Conservation (phyloP, 805 yeast genomes). For the Sporopachydermia quercuum region DNA sequence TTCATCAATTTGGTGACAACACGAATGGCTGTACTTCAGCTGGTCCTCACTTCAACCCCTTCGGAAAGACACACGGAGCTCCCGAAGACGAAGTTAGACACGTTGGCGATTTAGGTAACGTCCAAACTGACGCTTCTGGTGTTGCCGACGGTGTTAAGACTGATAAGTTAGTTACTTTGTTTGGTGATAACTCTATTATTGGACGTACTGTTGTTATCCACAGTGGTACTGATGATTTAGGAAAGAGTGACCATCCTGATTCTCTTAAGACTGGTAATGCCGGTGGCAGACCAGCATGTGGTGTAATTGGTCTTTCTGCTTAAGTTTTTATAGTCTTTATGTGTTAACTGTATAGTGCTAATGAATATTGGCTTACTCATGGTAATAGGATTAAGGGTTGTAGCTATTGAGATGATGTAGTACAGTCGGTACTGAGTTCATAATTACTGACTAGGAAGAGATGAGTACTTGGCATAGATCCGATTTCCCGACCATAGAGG, state of each 20-base stretch:
- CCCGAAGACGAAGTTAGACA: constrained; percentile 70
- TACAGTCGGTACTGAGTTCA: too few species aligned
- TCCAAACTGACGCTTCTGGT: constrained; percentile 76
- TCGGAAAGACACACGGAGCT: constrained; percentile 75
- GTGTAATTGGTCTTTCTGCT: constrained; percentile 76
- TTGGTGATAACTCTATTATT: constrained; percentile 76
- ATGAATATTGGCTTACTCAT: too few species aligned
- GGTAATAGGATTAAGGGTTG: too few species aligned
- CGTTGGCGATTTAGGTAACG: constrained; percentile 95
- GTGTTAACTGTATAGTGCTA: too few species aligned
- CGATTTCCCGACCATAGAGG: too few species aligned
- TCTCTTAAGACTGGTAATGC: constrained; percentile 94
- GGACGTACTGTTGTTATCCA: constrained; percentile 96
- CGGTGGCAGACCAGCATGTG: constrained; percentile 97
- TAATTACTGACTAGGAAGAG: too few species aligned
- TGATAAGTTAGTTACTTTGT: constrained; percentile 62
- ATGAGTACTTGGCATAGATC: too few species aligned
- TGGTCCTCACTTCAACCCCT: constrained; percentile 95
- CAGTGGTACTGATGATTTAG: constrained; percentile 85
- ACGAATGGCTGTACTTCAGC: constrained; percentile 98
- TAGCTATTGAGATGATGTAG: too few species aligned
- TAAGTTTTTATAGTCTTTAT: constrained; percentile 42
- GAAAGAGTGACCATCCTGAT: constrained; percentile 86
- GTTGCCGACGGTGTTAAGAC: constrained; percentile 80
- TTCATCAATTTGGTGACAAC: constrained; percentile 97